phyloP scores from a whole-genome alignment of 345 rosid genomes.

The Pistacia atlantica region DNA sequence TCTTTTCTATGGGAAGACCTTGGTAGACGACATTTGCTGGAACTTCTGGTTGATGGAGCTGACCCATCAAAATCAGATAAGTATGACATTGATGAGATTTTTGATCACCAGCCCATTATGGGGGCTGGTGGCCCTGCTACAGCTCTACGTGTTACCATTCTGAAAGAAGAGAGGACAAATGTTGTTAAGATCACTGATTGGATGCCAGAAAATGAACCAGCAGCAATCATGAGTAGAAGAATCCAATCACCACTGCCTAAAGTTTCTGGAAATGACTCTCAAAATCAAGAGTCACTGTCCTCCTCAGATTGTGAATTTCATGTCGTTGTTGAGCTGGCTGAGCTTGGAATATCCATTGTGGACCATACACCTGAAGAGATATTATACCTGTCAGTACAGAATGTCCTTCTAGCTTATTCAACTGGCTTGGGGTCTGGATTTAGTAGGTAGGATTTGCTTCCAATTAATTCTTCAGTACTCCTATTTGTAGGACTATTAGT shows the following conservation, averaged over 20 bases:
- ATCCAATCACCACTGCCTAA: constrained; percentile 43
- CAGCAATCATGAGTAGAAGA: constrained; percentile 37
- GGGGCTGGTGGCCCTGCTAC: constrained; percentile 53
- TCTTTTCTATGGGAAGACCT: constrained; percentile 97
- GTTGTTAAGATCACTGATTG: constrained; percentile 81
- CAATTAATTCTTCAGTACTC: constrained; percentile 11
- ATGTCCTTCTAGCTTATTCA: constrained; percentile 82
- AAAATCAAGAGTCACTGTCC: constrained; percentile 43
- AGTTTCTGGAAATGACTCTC: constrained; percentile 46
- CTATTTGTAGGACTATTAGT: not conserved
- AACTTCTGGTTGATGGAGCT: constrained; percentile 72
- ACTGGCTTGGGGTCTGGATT: constrained; percentile 91
- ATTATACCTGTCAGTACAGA: constrained; percentile 82
- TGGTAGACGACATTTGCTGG: constrained; percentile 72
- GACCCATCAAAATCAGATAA: constrained; percentile 60
- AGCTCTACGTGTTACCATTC: constrained; percentile 77
- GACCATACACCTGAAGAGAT: constrained; percentile 98
- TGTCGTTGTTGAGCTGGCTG: constrained; percentile 82
- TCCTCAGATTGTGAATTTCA: constrained; percentile 75
- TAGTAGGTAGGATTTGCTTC: constrained; percentile 60
- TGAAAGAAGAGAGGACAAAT: constrained; percentile 84
- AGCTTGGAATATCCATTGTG: constrained; percentile 86
- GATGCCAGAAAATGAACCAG: constrained; percentile 88
- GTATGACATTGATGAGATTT: constrained; percentile 80
- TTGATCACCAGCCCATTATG: constrained; percentile 69